phyloP scores from a whole-genome alignment of 495 filamentous ascomycete genomes.

The Ramalina intermedia region DNA sequence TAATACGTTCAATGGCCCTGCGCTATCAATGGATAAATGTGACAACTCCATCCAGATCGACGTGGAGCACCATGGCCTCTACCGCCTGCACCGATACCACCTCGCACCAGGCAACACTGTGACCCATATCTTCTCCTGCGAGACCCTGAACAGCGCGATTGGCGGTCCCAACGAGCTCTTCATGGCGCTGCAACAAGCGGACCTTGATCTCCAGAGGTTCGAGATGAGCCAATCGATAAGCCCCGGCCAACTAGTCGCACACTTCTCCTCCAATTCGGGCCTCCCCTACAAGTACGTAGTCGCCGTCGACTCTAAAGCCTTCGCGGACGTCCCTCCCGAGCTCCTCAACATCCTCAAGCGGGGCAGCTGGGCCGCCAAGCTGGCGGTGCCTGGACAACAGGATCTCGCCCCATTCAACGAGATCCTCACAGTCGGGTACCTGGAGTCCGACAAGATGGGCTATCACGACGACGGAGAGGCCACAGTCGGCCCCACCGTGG shows the following conservation, averaged over 20 bases:
- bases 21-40: slow-evolving; percentile 1
- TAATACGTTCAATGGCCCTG: slow-evolving; percentile 11
- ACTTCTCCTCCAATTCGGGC: slow-evolving; percentile 32
- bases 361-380: slow-evolving; percentile 49
- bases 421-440: slow-evolving; percentile 59
- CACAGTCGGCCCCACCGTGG: slow-evolving; percentile 59
- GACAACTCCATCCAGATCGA: neutral
- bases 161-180: slow-evolving; percentile 55
- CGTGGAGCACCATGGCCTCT: neutral
- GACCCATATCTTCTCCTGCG: slow-evolving; percentile 45
- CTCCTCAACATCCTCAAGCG: slow-evolving; percentile 45
- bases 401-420: slow-evolving; percentile 51
- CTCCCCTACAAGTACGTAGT: slow-evolving; percentile 76
- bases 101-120: slow-evolving; percentile 21
- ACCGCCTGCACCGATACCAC: neutral
- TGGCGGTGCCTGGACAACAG: slow-evolving; percentile 22
- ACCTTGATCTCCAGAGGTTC: slow-evolving; percentile 47
- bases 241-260: too few species aligned
- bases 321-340: slow-evolving; percentile 41
- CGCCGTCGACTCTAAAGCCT: slow-evolving; percentile 44
- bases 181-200: slow-evolving; percentile 36
- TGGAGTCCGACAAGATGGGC: slow-evolving; percentile 51
- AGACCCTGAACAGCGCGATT: slow-evolving; percentile 28
- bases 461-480: slow-evolving; percentile 79
- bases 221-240: too few species aligned